Base-by-base conservation (phyloP, 306 rosid species). In the Senna tora region DNA sequence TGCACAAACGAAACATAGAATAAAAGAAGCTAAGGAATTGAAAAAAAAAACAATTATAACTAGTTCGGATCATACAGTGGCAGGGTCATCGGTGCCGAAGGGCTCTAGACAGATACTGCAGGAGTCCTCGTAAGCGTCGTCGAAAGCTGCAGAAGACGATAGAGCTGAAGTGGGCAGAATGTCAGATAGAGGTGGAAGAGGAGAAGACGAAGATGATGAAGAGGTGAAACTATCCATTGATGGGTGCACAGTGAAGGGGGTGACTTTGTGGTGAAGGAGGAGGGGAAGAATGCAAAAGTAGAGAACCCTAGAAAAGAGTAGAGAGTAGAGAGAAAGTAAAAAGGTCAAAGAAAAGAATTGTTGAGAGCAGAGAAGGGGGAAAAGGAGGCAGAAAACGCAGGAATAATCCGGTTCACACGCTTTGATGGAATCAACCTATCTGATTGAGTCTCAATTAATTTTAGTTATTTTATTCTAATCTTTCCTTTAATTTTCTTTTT, bases 41-140 rank as follows among this genome's bases (percentile, higher is more conserved):
- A 25, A 51, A 3, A 53, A 12, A 11, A 47, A 25, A 25, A 25
- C 3, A 25, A 25, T 25, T 1, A 25, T 25, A 25, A 0, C 19
- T 36, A 4, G 52, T 16, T 17, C 55, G 52, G 58, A 60, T 65
- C 84, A 67, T 90, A 92, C 98, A 59, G 90, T 83, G n/a, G 90
- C 74, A 10, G 96, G 98, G 69, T 92, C 96, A 5, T 86, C 58
- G 32, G 87, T 7, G 71, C 55, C 71, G 83, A 92, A 92, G 12
- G 95, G 82, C 64, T 92, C 96, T 0, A 93, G 85, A 74, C 98
- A 93, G 15, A 93, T 90, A 63, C 98, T 90, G 83, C 98, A 93
- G 34, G 82, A 85, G 70, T 93, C 96, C 45, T 90, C 98, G 1
- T 46, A 67, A 67, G 51, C 56, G 72, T 93, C 97, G 2, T 83